phyloP scores from a whole-genome alignment of 1,284 basidiomycete species.

The Trametes sp. region DNA sequence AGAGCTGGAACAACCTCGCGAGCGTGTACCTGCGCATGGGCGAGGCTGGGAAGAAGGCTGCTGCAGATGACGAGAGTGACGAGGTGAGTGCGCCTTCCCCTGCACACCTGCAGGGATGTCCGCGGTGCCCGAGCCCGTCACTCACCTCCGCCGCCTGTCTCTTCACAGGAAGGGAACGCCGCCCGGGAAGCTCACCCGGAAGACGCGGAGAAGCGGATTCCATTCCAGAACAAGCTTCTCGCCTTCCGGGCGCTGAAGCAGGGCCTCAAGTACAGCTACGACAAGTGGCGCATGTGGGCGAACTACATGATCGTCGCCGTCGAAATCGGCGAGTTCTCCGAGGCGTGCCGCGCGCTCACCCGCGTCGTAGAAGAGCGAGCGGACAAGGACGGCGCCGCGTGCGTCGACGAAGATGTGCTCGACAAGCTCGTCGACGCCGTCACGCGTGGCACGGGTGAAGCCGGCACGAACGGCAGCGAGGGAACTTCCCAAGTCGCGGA shows the following conservation, averaged over 20 bases:
- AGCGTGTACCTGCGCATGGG: constrained; percentile 91
- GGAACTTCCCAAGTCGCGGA: constrained; percentile 27
- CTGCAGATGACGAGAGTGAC: constrained; percentile 35
- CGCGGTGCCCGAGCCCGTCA: constrained; percentile 18
- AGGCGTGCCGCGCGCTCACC: constrained; percentile 85
- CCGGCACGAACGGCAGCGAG: constrained; percentile 42
- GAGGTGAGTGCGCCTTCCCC: constrained; percentile 30
- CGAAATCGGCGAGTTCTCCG: constrained; percentile 91
- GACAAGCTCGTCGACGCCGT: constrained; percentile 89
- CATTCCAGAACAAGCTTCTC: constrained; percentile 80
- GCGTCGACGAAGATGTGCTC: constrained; percentile 86
- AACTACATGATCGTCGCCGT: constrained; percentile 97
- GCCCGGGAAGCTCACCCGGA: constrained; percentile 26
- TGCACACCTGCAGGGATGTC: constrained; percentile 4
- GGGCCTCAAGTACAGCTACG: constrained; percentile 84
- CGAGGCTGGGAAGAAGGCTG: constrained; percentile 42
- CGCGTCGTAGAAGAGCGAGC: constrained; percentile 86
- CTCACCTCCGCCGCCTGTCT: constrained; percentile 9
- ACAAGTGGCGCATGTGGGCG: constrained; percentile 98
- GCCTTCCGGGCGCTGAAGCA: constrained; percentile 96
- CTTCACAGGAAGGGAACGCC: constrained; percentile 25
- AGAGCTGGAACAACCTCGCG: constrained; percentile 99
- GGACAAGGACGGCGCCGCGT: constrained; percentile 64
- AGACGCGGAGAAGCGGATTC: constrained; percentile 44
- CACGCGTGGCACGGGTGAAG: constrained; percentile 60